Evolutionary conservation across 371 early-diverging fungal genomes (phyloP).

Genomic region (Nosema muscidifuracis): DNA sequence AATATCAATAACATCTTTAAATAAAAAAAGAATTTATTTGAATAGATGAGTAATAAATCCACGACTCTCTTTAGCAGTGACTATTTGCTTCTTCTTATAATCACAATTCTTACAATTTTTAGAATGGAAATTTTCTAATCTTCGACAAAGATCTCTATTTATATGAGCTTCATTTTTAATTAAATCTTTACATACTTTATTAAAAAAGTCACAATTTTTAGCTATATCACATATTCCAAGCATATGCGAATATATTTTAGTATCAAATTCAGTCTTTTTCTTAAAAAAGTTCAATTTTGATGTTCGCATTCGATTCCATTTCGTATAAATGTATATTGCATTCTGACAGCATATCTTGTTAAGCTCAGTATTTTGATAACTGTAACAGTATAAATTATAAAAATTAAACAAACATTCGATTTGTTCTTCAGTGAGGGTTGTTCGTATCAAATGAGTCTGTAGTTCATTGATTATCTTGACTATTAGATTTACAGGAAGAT

Average conservation of each 20-base stretch:
- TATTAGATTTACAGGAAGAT: background rate
- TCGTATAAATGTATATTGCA: constrained; percentile 17
- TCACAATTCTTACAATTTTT: constrained; percentile 23
- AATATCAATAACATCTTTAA: too few species aligned
- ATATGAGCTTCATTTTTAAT: constrained; percentile 3
- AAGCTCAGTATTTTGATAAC: background rate
- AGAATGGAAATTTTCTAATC: constrained; percentile 28
- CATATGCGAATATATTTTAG: constrained; percentile 17
- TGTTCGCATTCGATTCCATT: constrained; percentile 14
- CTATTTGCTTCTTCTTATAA: constrained; percentile 10
- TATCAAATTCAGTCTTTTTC: background rate
- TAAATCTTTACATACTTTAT: constrained; percentile 34
- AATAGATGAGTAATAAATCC: constrained; percentile 6
- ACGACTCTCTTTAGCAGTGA: background rate
- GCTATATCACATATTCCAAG: constrained; percentile 25
- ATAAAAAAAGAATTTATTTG: constrained; percentile 5
- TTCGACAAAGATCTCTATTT: constrained; percentile 12
- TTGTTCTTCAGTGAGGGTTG: background rate
- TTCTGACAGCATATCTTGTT: background rate
- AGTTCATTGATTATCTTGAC: background rate
- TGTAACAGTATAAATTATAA: background rate
- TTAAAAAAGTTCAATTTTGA: constrained; percentile 3
- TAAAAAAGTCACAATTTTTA: constrained; percentile 22
- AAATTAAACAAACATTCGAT: background rate
- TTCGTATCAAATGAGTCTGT: background rate